Conservation (phyloP, 805 yeast genomes). For the Kodamaea laetipori region DNA sequence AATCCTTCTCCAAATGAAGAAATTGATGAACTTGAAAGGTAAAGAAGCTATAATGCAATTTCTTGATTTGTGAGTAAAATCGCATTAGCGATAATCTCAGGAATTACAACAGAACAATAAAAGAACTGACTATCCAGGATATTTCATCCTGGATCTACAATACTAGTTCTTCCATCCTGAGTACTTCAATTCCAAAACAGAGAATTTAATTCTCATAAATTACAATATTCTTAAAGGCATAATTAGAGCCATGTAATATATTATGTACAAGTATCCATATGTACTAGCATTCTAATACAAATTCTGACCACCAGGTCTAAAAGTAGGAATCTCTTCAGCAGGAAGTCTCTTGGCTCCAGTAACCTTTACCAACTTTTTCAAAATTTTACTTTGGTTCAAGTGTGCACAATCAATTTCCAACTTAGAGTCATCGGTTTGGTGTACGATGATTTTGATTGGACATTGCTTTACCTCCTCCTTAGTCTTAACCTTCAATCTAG, state of each 20-base stretch:
- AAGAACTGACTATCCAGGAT: no score
- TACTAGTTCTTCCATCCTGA: no score
- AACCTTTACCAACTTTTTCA: constrained; percentile 52
- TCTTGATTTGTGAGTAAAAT: constrained; percentile 36
- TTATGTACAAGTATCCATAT: constrained; percentile 15
- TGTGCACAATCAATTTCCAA: constrained; percentile 55
- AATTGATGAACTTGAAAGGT: constrained; percentile 69
- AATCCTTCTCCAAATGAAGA: constrained; percentile 57
- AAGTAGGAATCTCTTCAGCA: neutral
- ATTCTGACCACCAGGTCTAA: neutral
- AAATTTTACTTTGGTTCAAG: constrained; percentile 52
- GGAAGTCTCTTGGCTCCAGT: constrained; percentile 48
- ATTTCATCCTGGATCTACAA: no score
- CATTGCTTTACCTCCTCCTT: constrained; percentile 45
- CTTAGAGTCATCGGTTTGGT: constrained; percentile 39
- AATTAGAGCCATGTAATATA: no score
- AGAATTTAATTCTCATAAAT: no score
- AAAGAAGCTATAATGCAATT: constrained; percentile 63
- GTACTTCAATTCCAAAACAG: no score
- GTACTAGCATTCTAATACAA: neutral
- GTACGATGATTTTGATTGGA: constrained; percentile 50
- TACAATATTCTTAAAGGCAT: no score
- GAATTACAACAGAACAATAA: no score
- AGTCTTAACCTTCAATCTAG: constrained; percentile 49
- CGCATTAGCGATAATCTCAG: neutral